phyloP scores from a whole-genome alignment of 1,139 yeast genomes.

The Scheffersomyces titani region DNA sequence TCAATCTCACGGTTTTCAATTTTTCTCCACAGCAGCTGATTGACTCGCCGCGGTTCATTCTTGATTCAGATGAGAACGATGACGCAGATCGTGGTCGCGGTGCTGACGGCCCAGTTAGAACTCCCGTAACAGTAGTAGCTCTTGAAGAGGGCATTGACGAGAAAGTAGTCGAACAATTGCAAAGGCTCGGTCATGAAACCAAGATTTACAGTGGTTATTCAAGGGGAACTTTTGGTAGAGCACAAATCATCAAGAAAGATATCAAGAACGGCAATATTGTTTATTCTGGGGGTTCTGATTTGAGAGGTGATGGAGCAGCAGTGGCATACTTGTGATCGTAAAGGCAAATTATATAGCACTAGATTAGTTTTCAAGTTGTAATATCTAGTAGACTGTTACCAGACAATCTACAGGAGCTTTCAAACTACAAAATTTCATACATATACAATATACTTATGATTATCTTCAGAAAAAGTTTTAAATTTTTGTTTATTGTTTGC shows the following conservation, averaged over 20 bases:
- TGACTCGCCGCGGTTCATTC: constrained; percentile 74
- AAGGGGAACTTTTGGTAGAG: constrained; percentile 63
- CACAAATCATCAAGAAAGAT: constrained; percentile 65
- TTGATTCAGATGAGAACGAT: constrained; percentile 50
- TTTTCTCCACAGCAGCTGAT: constrained; percentile 73
- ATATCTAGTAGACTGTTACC: too few species aligned
- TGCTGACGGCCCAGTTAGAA: constrained; percentile 66
- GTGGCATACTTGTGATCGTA: constrained; percentile 43
- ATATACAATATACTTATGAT: too few species aligned
- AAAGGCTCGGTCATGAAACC: constrained; percentile 60
- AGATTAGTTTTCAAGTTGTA: neutral
- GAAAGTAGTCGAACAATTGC: constrained; percentile 44
- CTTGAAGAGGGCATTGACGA: constrained; percentile 64
- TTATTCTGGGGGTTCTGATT: constrained; percentile 75
- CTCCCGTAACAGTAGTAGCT: constrained; percentile 58
- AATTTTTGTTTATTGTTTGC: too few species aligned
- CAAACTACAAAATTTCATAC: neutral
- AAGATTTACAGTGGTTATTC: constrained; percentile 44
- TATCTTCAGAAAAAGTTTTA: too few species aligned
- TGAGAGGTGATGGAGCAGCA: constrained; percentile 81
- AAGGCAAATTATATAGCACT: neutral
- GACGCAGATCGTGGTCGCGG: constrained; percentile 59
- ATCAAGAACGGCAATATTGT: constrained; percentile 40
- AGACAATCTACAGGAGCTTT: too few species aligned
- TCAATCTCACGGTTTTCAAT: constrained; percentile 64